Conservation (phyloP, 1,139 yeast species). For the Sporopachydermia cereana region DNA sequence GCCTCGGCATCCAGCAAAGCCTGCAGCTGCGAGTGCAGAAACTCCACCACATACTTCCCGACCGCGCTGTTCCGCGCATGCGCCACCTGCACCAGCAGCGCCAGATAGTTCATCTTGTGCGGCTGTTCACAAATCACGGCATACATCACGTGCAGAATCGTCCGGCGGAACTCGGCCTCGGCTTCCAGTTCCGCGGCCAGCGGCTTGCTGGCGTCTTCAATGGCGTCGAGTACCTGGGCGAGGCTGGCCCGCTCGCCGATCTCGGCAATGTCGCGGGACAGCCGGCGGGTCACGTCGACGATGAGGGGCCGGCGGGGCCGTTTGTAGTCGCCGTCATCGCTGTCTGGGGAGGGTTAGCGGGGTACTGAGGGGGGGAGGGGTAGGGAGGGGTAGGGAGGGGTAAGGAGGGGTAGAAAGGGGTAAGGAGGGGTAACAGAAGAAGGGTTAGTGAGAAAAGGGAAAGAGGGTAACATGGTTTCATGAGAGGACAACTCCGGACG, state of each 20-base stretch:
- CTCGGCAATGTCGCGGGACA: conserved; percentile 19
- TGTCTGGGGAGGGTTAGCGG: background rate
- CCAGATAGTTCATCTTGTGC: conserved; percentile 64
- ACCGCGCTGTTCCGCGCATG: conserved; percentile 55
- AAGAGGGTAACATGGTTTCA: too few relatives aligned
- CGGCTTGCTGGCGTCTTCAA: conserved; percentile 54
- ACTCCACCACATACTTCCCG: conserved; percentile 62
- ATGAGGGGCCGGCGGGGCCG: conserved; percentile 8
- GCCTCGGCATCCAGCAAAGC: conserved; percentile 31
- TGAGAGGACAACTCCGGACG: too few relatives aligned
- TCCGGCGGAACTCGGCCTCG: conserved; percentile 48
- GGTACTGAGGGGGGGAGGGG: too few relatives aligned
- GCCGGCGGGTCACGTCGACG: conserved; percentile 10
- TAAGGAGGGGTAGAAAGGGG: too few relatives aligned
- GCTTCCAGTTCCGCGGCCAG: conserved; percentile 58
- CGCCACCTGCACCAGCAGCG: conserved; percentile 59
- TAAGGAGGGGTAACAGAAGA: too few relatives aligned
- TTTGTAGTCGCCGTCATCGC: conserved; percentile 4
- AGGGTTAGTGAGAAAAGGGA: too few relatives aligned
- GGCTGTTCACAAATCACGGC: conserved; percentile 83
- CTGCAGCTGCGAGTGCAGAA: conserved; percentile 51
- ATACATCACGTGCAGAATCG: conserved; percentile 49
- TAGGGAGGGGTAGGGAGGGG: too few relatives aligned
- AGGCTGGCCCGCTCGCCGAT: conserved; percentile 20
- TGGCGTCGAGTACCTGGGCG: conserved; percentile 18